Conservation (phyloP, 1,284 basidiomycete species). For the Cutaneotrichosporon sp. region DNA sequence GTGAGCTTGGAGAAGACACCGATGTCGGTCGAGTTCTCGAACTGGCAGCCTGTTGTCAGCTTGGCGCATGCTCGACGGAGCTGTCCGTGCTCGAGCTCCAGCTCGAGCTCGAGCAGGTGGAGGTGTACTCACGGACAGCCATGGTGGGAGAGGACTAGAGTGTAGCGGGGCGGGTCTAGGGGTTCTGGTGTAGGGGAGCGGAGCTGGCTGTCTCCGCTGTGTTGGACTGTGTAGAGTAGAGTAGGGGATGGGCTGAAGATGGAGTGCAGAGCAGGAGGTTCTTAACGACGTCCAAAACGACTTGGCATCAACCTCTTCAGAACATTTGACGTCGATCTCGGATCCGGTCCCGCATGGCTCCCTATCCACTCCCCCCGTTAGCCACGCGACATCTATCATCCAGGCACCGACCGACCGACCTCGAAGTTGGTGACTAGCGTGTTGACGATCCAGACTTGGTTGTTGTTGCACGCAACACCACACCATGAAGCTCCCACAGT, state of each 20-base stretch:
- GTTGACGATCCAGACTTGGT: no score
- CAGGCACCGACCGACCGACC: background rate
- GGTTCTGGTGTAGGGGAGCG: background rate
- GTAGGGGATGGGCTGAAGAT: background rate
- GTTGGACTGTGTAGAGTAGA: background rate
- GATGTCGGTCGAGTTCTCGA: conserved; percentile 96
- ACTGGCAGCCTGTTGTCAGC: conserved; percentile 70
- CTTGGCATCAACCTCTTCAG: no score
- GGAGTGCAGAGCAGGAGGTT: no score
- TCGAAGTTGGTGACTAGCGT: background rate
- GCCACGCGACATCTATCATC: no score
- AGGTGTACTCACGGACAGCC: conserved; percentile 57
- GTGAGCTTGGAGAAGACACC: conserved; percentile 94
- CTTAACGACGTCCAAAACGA: background rate
- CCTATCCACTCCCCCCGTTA: no score
- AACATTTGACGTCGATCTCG: no score
- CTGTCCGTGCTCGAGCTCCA: background rate
- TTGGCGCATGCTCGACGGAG: no score
- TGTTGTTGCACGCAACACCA: no score
- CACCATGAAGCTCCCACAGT: conserved; percentile 48
- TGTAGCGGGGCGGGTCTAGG: background rate
- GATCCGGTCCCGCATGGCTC: no score
- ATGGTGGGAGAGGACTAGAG: conserved; percentile 39
- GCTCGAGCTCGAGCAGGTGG: background rate
- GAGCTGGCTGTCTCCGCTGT: background rate